Base-by-base conservation (phyloP, 306 rosid genomes). In the Betula pendula region DNA sequence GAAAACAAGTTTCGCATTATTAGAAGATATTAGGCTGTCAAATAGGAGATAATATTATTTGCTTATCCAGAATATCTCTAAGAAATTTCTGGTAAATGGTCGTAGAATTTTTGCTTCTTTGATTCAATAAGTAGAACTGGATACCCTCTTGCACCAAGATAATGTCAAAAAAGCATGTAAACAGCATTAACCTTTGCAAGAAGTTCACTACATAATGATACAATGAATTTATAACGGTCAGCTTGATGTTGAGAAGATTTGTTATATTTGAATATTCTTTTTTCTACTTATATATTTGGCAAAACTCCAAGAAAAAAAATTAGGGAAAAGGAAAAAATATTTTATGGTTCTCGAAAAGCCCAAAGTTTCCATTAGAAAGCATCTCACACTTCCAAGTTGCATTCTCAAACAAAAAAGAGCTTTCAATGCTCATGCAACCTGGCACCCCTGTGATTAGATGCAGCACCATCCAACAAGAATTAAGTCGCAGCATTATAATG, bases 391-490 rank as follows among this genome's bases (percentile, higher is more conserved):
- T 45, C 5, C 51, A 43, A 15, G n/a, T 22, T 42, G 69, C 77
- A 58, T 22, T 24, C 69, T 42, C 42, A 16, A 31, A 27, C 22
- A 69, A 77, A 35, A 49, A 5, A 24, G 35, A 58, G 7, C 14
- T 4, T 58, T 73, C 60, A 71, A 70, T 33, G 53, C 49, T 43
- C 51, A 29, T 33, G 65, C 51, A 63, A 48, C 33, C 5, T 12
- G 16, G 16, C 31, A 62, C 9, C 68, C 14, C 43, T 62, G 0
- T 1, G 22, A 31, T 31, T 62, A 62, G 68, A 29, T 62, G 24
- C 70, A 33, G 27, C 70, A 65, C 16, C 45, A 65, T n/a, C 70
- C 45, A 65, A 8, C 70, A 9, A 33, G 22, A 65, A 38, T 65
- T 17, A 65, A 8, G 70, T 35, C 70, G 35, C 48, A 0, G 19